These are phyloP conservation scores for Cercophora sp. DNA, from an alignment of 495 filamentous ascomycete species.

Conservation along the genomic window DNA sequence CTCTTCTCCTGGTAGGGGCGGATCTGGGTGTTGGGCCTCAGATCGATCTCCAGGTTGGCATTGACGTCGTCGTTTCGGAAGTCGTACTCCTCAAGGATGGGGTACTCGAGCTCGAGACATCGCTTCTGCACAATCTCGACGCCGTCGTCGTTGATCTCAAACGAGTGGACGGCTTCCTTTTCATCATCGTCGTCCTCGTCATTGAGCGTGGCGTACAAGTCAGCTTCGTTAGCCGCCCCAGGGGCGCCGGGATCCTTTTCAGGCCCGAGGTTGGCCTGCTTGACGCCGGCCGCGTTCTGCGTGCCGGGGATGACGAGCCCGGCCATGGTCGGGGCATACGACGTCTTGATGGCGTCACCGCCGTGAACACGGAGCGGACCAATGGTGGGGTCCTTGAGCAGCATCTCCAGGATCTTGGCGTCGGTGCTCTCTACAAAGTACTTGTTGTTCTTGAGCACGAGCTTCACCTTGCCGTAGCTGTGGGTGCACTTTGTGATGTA, in stretches of 20 bases:
- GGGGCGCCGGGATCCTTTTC: constrained; percentile 26
- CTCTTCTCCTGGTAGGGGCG: constrained; percentile 95
- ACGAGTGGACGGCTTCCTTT: constrained; percentile 85
- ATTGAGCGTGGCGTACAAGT: constrained; percentile 54
- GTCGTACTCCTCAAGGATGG: constrained; percentile 94
- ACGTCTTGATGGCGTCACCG: constrained; percentile 67
- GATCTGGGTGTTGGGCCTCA: constrained; percentile 78
- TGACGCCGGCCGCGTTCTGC: constrained; percentile 81
- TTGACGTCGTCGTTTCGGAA: constrained; percentile 92
- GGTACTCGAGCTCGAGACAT: constrained; percentile 80
- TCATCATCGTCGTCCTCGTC: constrained; percentile 92
- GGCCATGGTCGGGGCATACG: constrained; percentile 81
- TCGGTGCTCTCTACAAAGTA: constrained; percentile 93
- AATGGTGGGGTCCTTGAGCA: constrained; percentile 59
- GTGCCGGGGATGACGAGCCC: constrained; percentile 92
- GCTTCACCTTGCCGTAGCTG: constrained; percentile 91
- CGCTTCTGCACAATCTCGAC: constrained; percentile 87
- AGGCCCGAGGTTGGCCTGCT: constrained; percentile 52
- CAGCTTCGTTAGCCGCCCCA: constrained; percentile 29
- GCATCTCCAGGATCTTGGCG: constrained; percentile 73
- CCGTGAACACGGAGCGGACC: constrained; percentile 44
- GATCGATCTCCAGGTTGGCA: constrained; percentile 85
- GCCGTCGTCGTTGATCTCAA: constrained; percentile 73
- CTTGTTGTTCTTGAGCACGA: constrained; percentile 88
- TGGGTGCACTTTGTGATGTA: constrained; percentile 83